phyloP scores from a whole-genome alignment of 352 stramenopile genomes.

The Aphanomyces invadans region DNA sequence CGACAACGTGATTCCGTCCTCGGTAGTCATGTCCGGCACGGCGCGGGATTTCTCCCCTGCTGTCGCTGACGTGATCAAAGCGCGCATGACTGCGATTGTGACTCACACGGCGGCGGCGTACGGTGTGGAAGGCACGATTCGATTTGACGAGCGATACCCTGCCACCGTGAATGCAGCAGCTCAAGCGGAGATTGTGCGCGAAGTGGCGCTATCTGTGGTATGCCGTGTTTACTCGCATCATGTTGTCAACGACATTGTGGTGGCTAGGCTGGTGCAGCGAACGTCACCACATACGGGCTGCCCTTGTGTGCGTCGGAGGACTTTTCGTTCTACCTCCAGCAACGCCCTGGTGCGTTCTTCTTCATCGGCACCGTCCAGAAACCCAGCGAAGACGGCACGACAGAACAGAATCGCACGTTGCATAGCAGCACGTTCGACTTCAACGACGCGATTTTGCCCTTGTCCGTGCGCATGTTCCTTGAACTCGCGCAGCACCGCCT shows the following conservation, averaged over 20 bases:
- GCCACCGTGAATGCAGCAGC: slow-evolving; percentile 69
- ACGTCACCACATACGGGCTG: slow-evolving; percentile 70
- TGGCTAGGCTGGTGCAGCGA: slow-evolving; percentile 52
- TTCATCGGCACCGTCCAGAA: slow-evolving; percentile 74
- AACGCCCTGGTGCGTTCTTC: slow-evolving; percentile 77
- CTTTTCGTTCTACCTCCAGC: slow-evolving; percentile 86
- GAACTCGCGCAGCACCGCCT: slow-evolving; percentile 64
- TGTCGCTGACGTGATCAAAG: slow-evolving; percentile 72
- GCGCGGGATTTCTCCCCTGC: slow-evolving; percentile 89
- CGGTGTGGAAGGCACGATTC: slow-evolving; percentile 57
- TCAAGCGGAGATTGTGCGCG: slow-evolving; percentile 64
- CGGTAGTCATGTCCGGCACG: slow-evolving; percentile 80
- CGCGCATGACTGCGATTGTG: slow-evolving; percentile 70
- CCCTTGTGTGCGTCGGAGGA: slow-evolving; percentile 92
- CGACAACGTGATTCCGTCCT: slow-evolving; percentile 92
- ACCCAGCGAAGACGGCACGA: no score
- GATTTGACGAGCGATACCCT: slow-evolving; percentile 62
- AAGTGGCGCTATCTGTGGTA: slow-evolving; percentile 34
- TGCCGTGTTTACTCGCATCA: neutral
- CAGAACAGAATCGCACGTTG: slow-evolving; percentile 48
- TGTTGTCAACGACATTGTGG: neutral
- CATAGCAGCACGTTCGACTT: slow-evolving; percentile 80
- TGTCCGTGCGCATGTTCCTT: slow-evolving; percentile 69
- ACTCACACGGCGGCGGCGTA: slow-evolving; percentile 73
- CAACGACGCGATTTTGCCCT: slow-evolving; percentile 70